Base-by-base conservation (phyloP, 164 flowering plant genomes). In the Piper betle region DNA sequence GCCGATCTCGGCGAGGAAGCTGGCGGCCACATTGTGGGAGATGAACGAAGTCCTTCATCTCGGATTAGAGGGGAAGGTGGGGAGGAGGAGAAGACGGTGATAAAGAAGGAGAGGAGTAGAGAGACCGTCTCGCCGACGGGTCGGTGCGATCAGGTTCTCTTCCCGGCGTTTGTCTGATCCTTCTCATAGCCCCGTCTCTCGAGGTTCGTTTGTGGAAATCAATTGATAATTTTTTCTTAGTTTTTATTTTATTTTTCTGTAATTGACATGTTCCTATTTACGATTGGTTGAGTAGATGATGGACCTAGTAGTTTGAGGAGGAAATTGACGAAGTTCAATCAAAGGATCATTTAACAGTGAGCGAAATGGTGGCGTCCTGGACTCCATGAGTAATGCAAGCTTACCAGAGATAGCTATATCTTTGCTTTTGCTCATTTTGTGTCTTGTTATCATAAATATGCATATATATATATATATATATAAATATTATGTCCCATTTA, bases 1-100 rank as follows among this genome's bases (percentile, higher is more conserved):
- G 55, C 87, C 85, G 5, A 85, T 93, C 12, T 93, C 99, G 8
- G 97, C 99, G 37, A 64, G 99, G 72, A 90, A 87, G 69, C 84
- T 93, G 43, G 99, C 96, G 19, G 96, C 99, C 19, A 90, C 93
- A 42, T 77, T 90, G 70, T 93, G 99, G 99, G 97, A 87, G 69
- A 78, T 90, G 89, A 88, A 93, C 57, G 92, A 85, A 73, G 67
- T 87, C 55, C 87, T 16, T 80, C 85, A 5, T 85, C 83, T 4
- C 62, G 69, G 37, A 55, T 68, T 62, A 72, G 62, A 25, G 33
- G 33, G 61, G 81, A 77, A 41, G 70, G 60, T 20, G 39, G 39
- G 11, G 75, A 64, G 25, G 78, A 75, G 68, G 74, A 66, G 15
- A 46, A 46, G 50, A 46, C 15, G 50, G 46, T 42, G 46, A 3